Base-by-base conservation (phyloP, 768 basidiomycete species). In the Panellus pusillus region DNA sequence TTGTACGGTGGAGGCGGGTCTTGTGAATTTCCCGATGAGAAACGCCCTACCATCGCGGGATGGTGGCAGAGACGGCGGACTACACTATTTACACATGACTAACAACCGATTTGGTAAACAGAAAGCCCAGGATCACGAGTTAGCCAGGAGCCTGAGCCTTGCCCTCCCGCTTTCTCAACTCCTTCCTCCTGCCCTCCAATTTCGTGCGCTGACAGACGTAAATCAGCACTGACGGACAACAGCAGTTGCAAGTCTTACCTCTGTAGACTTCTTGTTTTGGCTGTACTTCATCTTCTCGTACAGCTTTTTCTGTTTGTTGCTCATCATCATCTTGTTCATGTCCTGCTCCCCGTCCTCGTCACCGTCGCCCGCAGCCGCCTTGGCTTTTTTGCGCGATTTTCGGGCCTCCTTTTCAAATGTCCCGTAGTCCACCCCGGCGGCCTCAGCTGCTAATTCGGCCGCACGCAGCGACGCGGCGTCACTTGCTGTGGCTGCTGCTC, bases 251-350 rank as follows among this genome's bases (percentile, higher is more conserved):
- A 28, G 24, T 18, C 86, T 62, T 68, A 94, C 94, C 89, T 96
- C 91, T 20, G 78, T 73, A 13, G 78, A 77, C 55, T 86, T 85
- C 72, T 87, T 90, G 68, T 80, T 79, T 67, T 95, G 81, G 60
- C 86, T 85, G 67, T 90, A 83, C 73, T 93, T 92, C 83, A 97
- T 90, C 73, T 89, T 89, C 71, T 93, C 92, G 68, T 95, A 96
- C 63, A 97, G 71, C 72, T 95, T 95, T 63, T 85, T 82, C 70
- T 96, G 89, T 74, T 90, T 93, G 71, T 92, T 93, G 75, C 91
- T 96, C 86, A 97, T 87, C 83, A 98, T 80, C 86, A 98, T 96
- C 80, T 95, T 96, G 72, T 91, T 88, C 89, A 96, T 91, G 66
- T 95, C 89, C 63, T 84, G 78, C 67, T 93, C 91, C 35, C 72